Conservation (phyloP, 2,329 filamentous ascomycete species). For the Monilinia vaccinii-corymbosi region DNA sequence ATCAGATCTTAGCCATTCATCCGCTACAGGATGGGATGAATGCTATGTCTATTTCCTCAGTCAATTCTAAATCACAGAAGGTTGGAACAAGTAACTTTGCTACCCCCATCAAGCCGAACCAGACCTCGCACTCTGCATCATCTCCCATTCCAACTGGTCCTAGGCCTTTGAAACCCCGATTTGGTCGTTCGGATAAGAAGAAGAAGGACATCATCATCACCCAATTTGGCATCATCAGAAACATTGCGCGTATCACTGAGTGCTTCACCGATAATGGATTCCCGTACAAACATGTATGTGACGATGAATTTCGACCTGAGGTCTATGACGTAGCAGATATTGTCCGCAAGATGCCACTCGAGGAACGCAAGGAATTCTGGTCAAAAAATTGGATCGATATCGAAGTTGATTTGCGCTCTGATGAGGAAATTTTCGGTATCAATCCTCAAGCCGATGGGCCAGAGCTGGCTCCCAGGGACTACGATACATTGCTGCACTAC, state of each 20-base stretch:
- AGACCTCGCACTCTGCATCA: background rate
- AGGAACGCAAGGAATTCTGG: constrained; percentile 14
- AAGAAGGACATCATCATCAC: constrained; percentile 18
- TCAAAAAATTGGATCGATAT: constrained; percentile 16
- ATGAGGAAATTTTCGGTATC: background rate
- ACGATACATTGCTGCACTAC: constrained; percentile 10
- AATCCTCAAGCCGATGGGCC: background rate
- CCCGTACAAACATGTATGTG: background rate
- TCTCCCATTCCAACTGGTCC: background rate
- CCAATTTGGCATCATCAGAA: constrained; percentile 11
- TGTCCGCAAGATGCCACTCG: background rate
- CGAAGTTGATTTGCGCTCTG: constrained; percentile 9
- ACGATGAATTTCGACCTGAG: constrained; percentile 4
- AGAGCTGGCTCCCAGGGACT: background rate
- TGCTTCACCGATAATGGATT: constrained; percentile 8
- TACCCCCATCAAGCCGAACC: background rate
- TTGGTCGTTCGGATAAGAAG: constrained; percentile 10
- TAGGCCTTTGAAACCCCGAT: background rate
- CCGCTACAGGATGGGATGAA: background rate
- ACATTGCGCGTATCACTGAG: constrained; percentile 11
- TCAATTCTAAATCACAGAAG: background rate
- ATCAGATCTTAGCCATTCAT: background rate
- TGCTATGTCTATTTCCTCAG: background rate
- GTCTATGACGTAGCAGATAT: constrained; percentile 6
- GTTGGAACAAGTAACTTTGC: background rate